phyloP scores from a whole-genome alignment of 345 rosid species.

The Sisymbrium irio region DNA sequence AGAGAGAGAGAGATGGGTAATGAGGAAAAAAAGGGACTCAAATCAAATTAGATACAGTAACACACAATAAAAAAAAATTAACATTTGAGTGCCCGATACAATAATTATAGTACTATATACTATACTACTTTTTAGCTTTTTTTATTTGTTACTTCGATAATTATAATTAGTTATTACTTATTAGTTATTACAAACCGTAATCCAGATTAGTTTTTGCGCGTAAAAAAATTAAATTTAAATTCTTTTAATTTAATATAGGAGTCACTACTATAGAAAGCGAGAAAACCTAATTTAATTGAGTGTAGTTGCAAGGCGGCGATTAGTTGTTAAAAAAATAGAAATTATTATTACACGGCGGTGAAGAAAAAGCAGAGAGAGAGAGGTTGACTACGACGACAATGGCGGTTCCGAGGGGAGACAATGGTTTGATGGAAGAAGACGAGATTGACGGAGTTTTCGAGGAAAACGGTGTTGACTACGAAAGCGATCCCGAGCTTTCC shows the following conservation, averaged over 20 bases:
- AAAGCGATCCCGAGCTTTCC: conserved; percentile 53
- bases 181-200: too few relatives aligned
- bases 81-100: not conserved
- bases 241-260: too few relatives aligned
- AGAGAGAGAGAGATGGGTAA: conserved; percentile 5
- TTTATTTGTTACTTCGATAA: too few relatives aligned
- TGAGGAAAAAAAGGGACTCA: not conserved
- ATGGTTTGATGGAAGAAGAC: conserved; percentile 65
- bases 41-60: conserved; percentile 4
- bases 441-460: conserved; percentile 72
- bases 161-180: too few relatives aligned
- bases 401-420: conserved; percentile 80
- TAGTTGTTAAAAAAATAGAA: not conserved
- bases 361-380: not conserved
- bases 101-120: too few relatives aligned
- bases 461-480: conserved; percentile 50
- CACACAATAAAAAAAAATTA: not conserved
- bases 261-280: not conserved
- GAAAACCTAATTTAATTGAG: conserved; percentile 15
- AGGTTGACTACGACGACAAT: conserved; percentile 30
- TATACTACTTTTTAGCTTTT: too few relatives aligned
- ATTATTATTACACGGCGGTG: conserved; percentile 22
- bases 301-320: not conserved
- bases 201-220: too few relatives aligned
- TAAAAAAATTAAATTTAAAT: too few relatives aligned